These are phyloP conservation scores for Fragaria iinumae DNA, from an alignment of 306 rosid genomes.

Conservation along the genomic window DNA sequence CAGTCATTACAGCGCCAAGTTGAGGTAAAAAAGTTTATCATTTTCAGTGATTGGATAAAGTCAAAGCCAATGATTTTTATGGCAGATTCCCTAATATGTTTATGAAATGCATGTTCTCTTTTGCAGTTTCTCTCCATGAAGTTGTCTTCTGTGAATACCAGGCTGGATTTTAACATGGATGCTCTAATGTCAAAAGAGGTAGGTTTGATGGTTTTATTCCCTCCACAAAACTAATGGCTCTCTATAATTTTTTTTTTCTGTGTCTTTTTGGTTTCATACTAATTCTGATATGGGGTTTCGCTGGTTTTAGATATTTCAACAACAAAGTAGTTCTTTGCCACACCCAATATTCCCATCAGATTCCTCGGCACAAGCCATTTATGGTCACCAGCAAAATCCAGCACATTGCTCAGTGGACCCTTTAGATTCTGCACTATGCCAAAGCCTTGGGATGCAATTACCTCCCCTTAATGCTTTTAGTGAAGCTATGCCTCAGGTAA, in stretches of 20 bases:
- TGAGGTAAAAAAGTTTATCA: slow-evolving; percentile 48
- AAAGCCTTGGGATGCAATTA: slow-evolving; percentile 59
- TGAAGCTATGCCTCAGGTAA: slow-evolving; percentile 59
- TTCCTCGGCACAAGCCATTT: slow-evolving; percentile 66
- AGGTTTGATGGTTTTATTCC: slow-evolving; percentile 25
- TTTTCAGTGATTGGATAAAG: neutral
- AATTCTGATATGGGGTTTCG: slow-evolving; percentile 26
- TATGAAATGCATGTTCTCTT: slow-evolving; percentile 18
- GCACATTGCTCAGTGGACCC: slow-evolving; percentile 62
- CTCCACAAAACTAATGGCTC: slow-evolving; percentile 19
- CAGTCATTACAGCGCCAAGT: slow-evolving; percentile 98
- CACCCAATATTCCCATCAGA: slow-evolving; percentile 64
- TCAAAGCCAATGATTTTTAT: slow-evolving; percentile 4
- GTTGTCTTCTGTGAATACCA: slow-evolving; percentile 82
- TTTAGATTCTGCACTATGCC: slow-evolving; percentile 51
- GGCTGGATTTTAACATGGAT: slow-evolving; percentile 70
- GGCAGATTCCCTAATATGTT: slow-evolving; percentile 25
- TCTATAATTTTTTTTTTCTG: neutral
- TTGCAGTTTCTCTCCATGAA: slow-evolving; percentile 94
- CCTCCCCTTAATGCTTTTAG: slow-evolving; percentile 45
- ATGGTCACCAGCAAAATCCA: slow-evolving; percentile 64
- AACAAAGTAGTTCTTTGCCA: slow-evolving; percentile 55
- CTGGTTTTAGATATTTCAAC: slow-evolving; percentile 61
- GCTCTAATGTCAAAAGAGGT: slow-evolving; percentile 76
- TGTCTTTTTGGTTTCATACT: slow-evolving; percentile 22